Evolutionary conservation across 805 yeast species (phyloP).

Genomic region (Myxozyma neglecta): DNA sequence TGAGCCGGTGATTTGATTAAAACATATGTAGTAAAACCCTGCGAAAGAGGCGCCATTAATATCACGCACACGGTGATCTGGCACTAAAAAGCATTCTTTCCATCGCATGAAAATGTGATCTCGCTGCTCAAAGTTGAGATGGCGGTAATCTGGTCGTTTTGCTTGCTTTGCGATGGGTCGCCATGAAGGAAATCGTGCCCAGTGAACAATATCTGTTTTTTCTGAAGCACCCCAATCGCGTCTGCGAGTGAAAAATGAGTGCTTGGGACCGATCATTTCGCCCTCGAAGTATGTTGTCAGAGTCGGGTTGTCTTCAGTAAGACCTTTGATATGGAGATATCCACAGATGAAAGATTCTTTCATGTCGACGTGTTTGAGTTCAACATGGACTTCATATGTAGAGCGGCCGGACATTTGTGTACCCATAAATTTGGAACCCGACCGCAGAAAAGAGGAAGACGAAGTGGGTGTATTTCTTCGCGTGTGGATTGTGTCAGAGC

Average conservation of each 20-base stretch:
- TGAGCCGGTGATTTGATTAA: slow-evolving; percentile 72
- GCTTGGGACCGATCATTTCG: slow-evolving; percentile 62
- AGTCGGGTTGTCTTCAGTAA: slow-evolving; percentile 61
- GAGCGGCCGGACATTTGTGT: slow-evolving; percentile 68
- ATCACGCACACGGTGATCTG: slow-evolving; percentile 67
- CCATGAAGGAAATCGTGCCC: slow-evolving; percentile 60
- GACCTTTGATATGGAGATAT: slow-evolving; percentile 59
- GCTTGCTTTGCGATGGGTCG: slow-evolving; percentile 38
- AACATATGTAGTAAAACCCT: slow-evolving; percentile 86
- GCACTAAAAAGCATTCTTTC: slow-evolving; percentile 87
- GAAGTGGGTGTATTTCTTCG: slow-evolving; percentile 15
- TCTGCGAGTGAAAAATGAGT: slow-evolving; percentile 60
- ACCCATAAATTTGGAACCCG: slow-evolving; percentile 64
- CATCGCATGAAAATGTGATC: slow-evolving; percentile 82
- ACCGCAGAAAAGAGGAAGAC: slow-evolving; percentile 51
- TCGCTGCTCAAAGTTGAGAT: slow-evolving; percentile 40
- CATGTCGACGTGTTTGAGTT: slow-evolving; percentile 68
- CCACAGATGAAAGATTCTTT: slow-evolving; percentile 55
- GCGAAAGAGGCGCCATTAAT: slow-evolving; percentile 80
- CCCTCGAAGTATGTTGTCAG: slow-evolving; percentile 73
- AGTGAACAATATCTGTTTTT: slow-evolving; percentile 63
- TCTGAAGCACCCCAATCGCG: slow-evolving; percentile 61
- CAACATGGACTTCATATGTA: slow-evolving; percentile 66
- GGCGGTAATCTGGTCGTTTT: slow-evolving; percentile 37
- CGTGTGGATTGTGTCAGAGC: slow-evolving; percentile 10